Percentiles rank a stretch among this genome's conserved stretches.
phyloP scores from a whole-genome alignment of 495 filamentous ascomycete species.

The Penicillium pulvis region DNA sequence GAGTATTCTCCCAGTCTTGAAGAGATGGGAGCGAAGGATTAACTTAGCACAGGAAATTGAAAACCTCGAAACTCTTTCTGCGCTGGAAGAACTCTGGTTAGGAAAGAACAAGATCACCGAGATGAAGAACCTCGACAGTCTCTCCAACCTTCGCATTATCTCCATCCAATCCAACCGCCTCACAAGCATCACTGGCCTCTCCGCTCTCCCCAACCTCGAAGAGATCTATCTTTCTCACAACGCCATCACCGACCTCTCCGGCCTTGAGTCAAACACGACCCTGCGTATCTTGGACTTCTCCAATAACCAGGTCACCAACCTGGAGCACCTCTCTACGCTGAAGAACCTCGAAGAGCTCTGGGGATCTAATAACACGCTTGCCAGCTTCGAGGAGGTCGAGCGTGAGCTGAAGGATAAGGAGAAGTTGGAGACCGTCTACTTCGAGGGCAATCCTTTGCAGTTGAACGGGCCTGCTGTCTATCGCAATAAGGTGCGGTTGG shows the following conservation, averaged over 20 bases:
- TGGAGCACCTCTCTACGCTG: conserved; percentile 70
- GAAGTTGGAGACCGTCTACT: conserved; percentile 88
- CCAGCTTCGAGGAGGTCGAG: conserved; percentile 82
- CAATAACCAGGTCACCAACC: conserved; percentile 79
- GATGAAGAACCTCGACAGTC: conserved; percentile 69
- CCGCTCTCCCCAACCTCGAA: conserved; percentile 74
- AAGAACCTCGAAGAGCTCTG: conserved; percentile 84
- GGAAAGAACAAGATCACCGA: conserved; percentile 97
- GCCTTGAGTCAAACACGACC: conserved; percentile 67
- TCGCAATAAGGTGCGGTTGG: conserved; percentile 87
- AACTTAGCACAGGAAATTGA: conserved; percentile 68
- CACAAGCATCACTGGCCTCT: conserved; percentile 73
- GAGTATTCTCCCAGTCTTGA: conserved; percentile 45
- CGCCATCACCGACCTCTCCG: conserved; percentile 73
- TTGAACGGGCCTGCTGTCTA: conserved; percentile 73
- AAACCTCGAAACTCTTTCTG: conserved; percentile 74
- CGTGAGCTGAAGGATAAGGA: conserved; percentile 74
- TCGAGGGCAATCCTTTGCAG: conserved; percentile 95
- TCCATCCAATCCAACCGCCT: conserved; percentile 98
- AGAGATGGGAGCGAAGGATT: neutral
- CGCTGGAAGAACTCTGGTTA: conserved; percentile 88
- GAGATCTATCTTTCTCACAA: conserved; percentile 99
- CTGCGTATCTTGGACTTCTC: conserved; percentile 86
- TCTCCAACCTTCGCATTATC: conserved; percentile 82
- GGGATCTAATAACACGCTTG: conserved; percentile 86